Percentiles rank a stretch among this genome's conserved stretches.
Evolutionary conservation across 805 yeast genomes (phyloP).

Genomic region (Barnettozyma wickerhamii): DNA sequence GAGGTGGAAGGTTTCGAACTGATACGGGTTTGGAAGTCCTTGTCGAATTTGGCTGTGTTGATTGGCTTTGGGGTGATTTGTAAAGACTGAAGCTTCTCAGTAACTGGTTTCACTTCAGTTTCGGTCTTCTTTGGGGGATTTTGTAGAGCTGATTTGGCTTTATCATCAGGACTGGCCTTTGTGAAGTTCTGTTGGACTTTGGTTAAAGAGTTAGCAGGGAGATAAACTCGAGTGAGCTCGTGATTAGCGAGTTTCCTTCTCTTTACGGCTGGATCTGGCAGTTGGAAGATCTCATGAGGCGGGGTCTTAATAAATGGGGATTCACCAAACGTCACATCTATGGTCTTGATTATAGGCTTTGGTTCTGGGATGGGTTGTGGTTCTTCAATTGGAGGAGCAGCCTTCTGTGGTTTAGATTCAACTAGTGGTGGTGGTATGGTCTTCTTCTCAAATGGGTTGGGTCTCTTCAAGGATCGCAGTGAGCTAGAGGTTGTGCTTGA

Average conservation of each 20-base stretch:
- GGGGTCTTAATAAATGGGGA: conserved; percentile 5
- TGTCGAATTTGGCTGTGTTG: conserved; percentile 23
- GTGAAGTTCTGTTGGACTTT: conserved; percentile 48
- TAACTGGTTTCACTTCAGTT: conserved; percentile 18
- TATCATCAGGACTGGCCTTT: conserved; percentile 82
- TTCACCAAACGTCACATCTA: conserved; percentile 5
- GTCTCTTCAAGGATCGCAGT: conserved; percentile 6
- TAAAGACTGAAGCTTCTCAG: conserved; percentile 17
- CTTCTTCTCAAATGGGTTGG: conserved; percentile 5
- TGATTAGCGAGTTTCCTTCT: conserved; percentile 23
- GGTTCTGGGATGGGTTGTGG: conserved; percentile 3
- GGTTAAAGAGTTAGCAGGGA: conserved; percentile 36
- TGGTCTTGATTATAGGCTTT: conserved; percentile 4
- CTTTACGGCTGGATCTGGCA: too few species aligned
- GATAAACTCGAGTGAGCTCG: conserved; percentile 28
- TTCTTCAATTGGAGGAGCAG: conserved; percentile 1
- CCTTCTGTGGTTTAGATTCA: conserved; percentile 1
- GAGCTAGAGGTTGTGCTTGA: too few species aligned
- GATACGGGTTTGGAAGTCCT: conserved; percentile 22
- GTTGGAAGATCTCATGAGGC: neutral
- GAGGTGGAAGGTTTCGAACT: conserved; percentile 86
- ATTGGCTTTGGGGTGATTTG: conserved; percentile 20
- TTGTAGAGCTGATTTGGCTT: conserved; percentile 1
- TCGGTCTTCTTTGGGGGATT: conserved; percentile 3
- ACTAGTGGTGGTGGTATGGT: neutral